phyloP scores from a whole-genome alignment of 305 asterid genomes.

The Lippia alba region DNA sequence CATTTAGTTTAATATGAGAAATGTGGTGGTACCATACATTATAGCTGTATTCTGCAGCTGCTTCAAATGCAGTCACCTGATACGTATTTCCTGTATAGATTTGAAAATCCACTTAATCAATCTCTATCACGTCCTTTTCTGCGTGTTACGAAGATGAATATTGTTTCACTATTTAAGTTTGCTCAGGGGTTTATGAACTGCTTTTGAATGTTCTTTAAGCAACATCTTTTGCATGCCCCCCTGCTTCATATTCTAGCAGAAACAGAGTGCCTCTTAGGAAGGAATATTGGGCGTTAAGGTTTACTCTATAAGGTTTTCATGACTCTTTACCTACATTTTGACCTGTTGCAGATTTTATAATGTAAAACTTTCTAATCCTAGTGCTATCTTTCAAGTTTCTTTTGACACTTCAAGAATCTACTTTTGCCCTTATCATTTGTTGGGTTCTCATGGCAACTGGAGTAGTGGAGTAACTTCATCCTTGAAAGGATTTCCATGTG shows the following conservation, averaged over 20 bases:
- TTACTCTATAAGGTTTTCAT: background rate
- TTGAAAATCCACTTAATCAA: too few relatives aligned
- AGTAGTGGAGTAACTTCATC: background rate
- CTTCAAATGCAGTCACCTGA: background rate
- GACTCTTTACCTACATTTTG: background rate
- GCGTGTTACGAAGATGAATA: background rate
- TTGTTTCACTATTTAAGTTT: background rate
- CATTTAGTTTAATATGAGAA: constrained; percentile 13
- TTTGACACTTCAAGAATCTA: constrained; percentile 7
- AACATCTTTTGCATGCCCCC: too few relatives aligned
- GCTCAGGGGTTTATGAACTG: background rate
- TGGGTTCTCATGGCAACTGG: constrained; percentile 1
- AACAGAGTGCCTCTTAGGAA: background rate
- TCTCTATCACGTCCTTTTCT: too few relatives aligned
- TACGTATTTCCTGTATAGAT: too few relatives aligned
- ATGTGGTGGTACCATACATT: background rate
- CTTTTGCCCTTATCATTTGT: constrained; percentile 11
- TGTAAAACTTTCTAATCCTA: background rate
- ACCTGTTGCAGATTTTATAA: background rate
- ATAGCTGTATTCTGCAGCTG: background rate
- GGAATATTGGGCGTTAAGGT: background rate
- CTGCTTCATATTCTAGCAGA: background rate
- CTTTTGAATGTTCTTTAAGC: background rate
- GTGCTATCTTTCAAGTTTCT: background rate
- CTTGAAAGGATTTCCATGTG: background rate